These are phyloP conservation scores for Pseudonitzschia pungens DNA, from an alignment of 108 stramenopile genomes.

Conservation along the genomic window DNA sequence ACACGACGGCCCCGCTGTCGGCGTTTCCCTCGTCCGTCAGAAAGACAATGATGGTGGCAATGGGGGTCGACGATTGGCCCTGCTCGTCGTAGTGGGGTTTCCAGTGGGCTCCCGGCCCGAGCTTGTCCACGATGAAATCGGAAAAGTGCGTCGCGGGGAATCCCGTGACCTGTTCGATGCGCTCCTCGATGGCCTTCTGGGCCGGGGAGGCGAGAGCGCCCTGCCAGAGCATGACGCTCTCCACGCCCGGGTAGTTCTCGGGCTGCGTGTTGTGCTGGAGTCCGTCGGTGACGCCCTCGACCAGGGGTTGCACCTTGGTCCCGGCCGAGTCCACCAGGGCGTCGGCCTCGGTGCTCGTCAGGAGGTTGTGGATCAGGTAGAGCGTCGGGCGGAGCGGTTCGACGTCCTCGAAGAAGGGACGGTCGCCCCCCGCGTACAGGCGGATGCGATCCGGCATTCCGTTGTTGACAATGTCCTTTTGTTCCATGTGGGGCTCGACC, in stretches of 20 bases:
- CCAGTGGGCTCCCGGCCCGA: slow-evolving; percentile 55
- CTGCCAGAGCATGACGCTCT: slow-evolving; percentile 78
- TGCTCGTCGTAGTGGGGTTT: slow-evolving; percentile 66
- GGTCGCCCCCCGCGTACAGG: slow-evolving; percentile 85
- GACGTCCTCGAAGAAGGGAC: slow-evolving; percentile 92
- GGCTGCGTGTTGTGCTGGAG: slow-evolving; percentile 51
- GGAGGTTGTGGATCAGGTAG: slow-evolving; percentile 88
- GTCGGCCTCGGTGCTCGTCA: slow-evolving; percentile 73
- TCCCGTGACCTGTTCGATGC: slow-evolving; percentile 88
- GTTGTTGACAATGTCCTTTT: slow-evolving; percentile 51
- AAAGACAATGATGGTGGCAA: slow-evolving; percentile 82
- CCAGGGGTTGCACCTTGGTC: slow-evolving; percentile 40
- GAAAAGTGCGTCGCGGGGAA: slow-evolving; percentile 75
- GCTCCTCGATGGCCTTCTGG: slow-evolving; percentile 74
- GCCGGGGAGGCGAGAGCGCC: slow-evolving; percentile 60
- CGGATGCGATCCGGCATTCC: slow-evolving; percentile 62
- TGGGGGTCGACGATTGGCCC: slow-evolving; percentile 32
- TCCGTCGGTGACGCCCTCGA: slow-evolving; percentile 37
- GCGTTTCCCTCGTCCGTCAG: slow-evolving; percentile 48
- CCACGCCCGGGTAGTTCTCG: slow-evolving; percentile 44
- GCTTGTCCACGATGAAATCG: slow-evolving; percentile 77
- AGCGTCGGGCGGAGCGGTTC: slow-evolving; percentile 57
- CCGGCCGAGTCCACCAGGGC: slow-evolving; percentile 50
- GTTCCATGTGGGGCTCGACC: slow-evolving; percentile 49
- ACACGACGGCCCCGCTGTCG: slow-evolving; percentile 62